phyloP scores from a whole-genome alignment of 2,329 filamentous ascomycete genomes.

The Ophiostoma tasmaniense region DNA sequence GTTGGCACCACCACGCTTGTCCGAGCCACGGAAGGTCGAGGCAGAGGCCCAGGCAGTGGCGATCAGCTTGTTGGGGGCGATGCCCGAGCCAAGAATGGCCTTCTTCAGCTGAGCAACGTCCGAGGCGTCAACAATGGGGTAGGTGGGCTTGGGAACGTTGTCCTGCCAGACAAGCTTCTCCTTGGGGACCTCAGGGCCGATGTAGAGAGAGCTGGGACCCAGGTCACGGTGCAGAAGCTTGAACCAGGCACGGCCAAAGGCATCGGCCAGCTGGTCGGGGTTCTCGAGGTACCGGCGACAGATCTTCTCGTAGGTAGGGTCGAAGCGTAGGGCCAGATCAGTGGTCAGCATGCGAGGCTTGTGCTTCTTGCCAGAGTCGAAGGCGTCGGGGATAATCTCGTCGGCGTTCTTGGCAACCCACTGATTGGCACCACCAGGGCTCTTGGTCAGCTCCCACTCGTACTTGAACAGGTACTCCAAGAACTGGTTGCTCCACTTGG shows the following conservation, averaged over 20 bases:
- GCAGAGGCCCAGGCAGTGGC: slow-evolving; percentile 61
- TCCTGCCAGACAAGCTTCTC: slow-evolving; percentile 63
- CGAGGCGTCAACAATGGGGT: slow-evolving; percentile 50
- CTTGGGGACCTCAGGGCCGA: slow-evolving; percentile 64
- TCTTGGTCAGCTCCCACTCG: slow-evolving; percentile 70
- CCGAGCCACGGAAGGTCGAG: slow-evolving; percentile 63
- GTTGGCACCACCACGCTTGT: slow-evolving; percentile 78
- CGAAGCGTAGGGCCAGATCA: slow-evolving; percentile 63
- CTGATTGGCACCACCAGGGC: slow-evolving; percentile 67
- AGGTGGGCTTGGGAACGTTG: slow-evolving; percentile 52
- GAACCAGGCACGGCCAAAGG: slow-evolving; percentile 70
- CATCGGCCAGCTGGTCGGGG: slow-evolving; percentile 59
- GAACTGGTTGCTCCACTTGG: slow-evolving; percentile 67
- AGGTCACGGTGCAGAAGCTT: slow-evolving; percentile 76
- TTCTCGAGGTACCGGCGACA: slow-evolving; percentile 60
- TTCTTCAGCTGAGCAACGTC: slow-evolving; percentile 62
- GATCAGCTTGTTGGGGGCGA: slow-evolving; percentile 37
- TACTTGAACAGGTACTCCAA: slow-evolving; percentile 70
- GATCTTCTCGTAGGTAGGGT: slow-evolving; percentile 69
- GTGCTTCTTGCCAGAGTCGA: slow-evolving; percentile 62
- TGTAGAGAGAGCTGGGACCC: slow-evolving; percentile 60
- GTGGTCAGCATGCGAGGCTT: slow-evolving; percentile 69
- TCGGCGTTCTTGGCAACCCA: slow-evolving; percentile 65
- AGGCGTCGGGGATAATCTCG: slow-evolving; percentile 61
- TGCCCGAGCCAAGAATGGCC: slow-evolving; percentile 44